Evolutionary conservation across 1,284 basidiomycete genomes (phyloP), one percentile per base, ranked within the genome.

Genomic region (Apiotrichum veenhuisii): DNA sequence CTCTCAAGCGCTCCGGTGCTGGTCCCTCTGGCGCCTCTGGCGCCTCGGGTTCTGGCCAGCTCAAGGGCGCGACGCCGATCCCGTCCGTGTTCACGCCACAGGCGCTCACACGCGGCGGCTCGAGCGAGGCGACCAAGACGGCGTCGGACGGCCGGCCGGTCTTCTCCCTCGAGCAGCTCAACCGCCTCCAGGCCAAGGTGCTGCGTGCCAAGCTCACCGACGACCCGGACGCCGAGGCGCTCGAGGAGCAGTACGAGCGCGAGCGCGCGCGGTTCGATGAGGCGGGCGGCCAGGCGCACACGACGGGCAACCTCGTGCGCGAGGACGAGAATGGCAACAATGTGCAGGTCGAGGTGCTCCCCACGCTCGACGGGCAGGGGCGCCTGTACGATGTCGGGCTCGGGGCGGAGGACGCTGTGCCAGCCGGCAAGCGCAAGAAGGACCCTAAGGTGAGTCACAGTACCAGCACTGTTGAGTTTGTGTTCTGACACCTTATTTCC

Each of bases 171-270:
- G 76, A 75, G 37, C 88, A 88, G 36, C 81, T 98, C 42, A 98
- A 98, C 77, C 88, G 87, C 68, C 78, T 98, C 1, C 94, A 98
- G 75, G 96, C 95, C 9, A 88, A 88, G 64, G 92, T 96, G 1
- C 78, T 98, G 18, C 86, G 91, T 20, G 93, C 95, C 11, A 95
- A 90, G 73, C 81, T 98, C 26, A 88, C 88, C 82, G 77, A 79
- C 45, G 80, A 84, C 17, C 81, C 88, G 0, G 83, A 91, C 66
- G 88, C 89, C 7, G 82, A 83, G 30, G 79, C 81, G 27, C 78
- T 98, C 43, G 89, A 96, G 74, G 81, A 82, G 55, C 86, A 95
- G 75, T 97, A 95, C 63, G 91, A 98, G 54, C 77, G 75, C 22
- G 81, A 81, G 68, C 65, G 84, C 33, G 78, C 77, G 12, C 82